A percentile compares a stretch with the other conserved stretches of the same genome.
Evolutionary conservation across 1,139 yeast species (phyloP).

Genomic region (Yamadazyma spencermartinsiae): DNA sequence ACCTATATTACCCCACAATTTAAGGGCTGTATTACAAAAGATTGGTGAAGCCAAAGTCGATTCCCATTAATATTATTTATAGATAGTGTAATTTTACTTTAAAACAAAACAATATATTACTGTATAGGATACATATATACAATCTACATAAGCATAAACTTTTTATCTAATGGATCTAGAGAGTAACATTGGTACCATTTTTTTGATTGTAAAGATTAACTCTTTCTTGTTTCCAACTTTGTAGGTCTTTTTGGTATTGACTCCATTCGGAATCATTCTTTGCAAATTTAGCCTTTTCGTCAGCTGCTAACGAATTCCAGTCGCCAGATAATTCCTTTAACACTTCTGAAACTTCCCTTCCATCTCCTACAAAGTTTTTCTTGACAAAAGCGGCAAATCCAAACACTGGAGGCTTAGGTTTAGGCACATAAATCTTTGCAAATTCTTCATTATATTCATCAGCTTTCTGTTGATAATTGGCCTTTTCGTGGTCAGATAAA

Average conservation of each 20-base stretch:
- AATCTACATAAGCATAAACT: neutral
- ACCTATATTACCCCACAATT: conserved; percentile 53
- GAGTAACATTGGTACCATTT: conserved; percentile 10
- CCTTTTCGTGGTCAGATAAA: conserved; percentile 28
- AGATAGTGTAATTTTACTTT: neutral
- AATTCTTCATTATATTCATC: conserved; percentile 29
- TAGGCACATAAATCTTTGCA: conserved; percentile 28
- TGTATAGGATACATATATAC: conserved; percentile 1
- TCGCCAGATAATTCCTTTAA: conserved; percentile 26
- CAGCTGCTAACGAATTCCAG: conserved; percentile 32
- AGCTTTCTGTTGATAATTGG: conserved; percentile 23
- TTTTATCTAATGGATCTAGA: conserved; percentile 4
- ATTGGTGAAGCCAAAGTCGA: conserved; percentile 11
- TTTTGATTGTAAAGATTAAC: conserved; percentile 13
- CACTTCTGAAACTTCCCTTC: conserved; percentile 22
- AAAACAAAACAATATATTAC: conserved; percentile 1
- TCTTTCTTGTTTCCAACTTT: conserved; percentile 27
- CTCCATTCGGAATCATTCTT: conserved; percentile 21
- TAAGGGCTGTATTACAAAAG: conserved; percentile 31
- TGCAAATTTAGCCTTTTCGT: conserved; percentile 32
- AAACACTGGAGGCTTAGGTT: conserved; percentile 34
- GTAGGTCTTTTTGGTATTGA: conserved; percentile 20
- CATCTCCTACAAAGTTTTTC: conserved; percentile 28
- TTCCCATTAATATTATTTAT: neutral
- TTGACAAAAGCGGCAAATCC: conserved; percentile 34